Conservation (phyloP, 2,329 filamentous ascomycete species). For the Aspergillus bombycis region DNA sequence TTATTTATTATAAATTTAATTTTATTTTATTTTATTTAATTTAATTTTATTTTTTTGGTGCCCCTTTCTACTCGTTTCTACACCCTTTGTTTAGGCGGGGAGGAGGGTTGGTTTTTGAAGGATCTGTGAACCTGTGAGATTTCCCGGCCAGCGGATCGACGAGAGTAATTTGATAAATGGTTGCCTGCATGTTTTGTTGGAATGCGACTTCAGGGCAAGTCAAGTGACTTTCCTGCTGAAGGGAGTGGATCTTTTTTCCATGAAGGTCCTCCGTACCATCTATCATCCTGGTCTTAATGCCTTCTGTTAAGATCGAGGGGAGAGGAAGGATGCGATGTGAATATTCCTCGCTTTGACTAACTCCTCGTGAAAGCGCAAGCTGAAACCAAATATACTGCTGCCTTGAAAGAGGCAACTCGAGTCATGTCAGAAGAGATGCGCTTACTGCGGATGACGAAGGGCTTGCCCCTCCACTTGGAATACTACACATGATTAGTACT, state of each 20-base stretch:
- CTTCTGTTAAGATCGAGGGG: background rate
- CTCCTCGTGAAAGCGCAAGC: background rate
- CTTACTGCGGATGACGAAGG: background rate
- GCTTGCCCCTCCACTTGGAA: background rate
- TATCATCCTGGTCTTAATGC: background rate
- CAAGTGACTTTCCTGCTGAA: background rate
- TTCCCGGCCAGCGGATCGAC: background rate
- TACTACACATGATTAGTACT: background rate
- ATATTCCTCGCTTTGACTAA: background rate
- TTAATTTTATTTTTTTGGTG: no score
- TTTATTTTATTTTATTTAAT: background rate
- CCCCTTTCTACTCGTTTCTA: background rate
- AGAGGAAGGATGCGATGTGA: background rate
- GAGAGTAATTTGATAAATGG: background rate
- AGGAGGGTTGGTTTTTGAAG: background rate
- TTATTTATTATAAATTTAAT: background rate
- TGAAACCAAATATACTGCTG: background rate
- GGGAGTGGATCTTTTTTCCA: background rate
- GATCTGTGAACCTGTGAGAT: background rate
- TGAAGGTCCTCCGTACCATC: background rate
- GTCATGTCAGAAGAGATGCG: background rate
- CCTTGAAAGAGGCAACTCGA: background rate
- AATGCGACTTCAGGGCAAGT: background rate
- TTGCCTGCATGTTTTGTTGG: background rate
- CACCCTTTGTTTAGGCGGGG: background rate